Conservation (phyloP, 2,329 filamentous ascomycete genomes). For the Pseudogymnoascus sp. region DNA sequence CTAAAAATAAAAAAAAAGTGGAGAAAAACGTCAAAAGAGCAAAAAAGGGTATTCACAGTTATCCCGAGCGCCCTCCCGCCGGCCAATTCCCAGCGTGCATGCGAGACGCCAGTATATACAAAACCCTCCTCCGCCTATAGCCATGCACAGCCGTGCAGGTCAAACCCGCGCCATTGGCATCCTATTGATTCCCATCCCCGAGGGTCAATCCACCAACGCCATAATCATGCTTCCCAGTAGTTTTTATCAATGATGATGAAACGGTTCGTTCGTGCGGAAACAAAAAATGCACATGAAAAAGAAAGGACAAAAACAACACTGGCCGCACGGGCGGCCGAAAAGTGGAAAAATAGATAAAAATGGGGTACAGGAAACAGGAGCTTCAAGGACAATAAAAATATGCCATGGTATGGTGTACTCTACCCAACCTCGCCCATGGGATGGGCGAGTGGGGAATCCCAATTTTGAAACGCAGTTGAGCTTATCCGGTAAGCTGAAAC, state of each 20-base stretch:
- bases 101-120: slow-evolving; percentile 5
- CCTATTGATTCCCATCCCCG: slow-evolving; percentile 7
- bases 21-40: neutral
- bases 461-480: neutral
- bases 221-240: slow-evolving; percentile 7
- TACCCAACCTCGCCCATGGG: neutral
- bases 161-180: slow-evolving; percentile 1
- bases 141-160: slow-evolving; percentile 1
- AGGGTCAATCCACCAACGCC: slow-evolving; percentile 3
- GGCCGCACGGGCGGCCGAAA: neutral
- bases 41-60: slow-evolving; percentile 3
- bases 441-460: neutral
- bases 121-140: neutral
- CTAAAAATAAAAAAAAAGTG: neutral
- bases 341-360: neutral
- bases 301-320: neutral
- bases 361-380: neutral
- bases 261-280: neutral
- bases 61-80: slow-evolving; percentile 3
- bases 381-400: neutral
- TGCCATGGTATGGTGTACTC: neutral
- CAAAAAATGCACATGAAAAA: slow-evolving; percentile 2
- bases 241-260: neutral
- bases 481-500: slow-evolving; percentile 4
- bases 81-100: neutral